Percentiles rank a stretch among this genome's conserved stretches.
Conservation (phyloP, 257 asterid species). For the Coffea eugenioides region DNA sequence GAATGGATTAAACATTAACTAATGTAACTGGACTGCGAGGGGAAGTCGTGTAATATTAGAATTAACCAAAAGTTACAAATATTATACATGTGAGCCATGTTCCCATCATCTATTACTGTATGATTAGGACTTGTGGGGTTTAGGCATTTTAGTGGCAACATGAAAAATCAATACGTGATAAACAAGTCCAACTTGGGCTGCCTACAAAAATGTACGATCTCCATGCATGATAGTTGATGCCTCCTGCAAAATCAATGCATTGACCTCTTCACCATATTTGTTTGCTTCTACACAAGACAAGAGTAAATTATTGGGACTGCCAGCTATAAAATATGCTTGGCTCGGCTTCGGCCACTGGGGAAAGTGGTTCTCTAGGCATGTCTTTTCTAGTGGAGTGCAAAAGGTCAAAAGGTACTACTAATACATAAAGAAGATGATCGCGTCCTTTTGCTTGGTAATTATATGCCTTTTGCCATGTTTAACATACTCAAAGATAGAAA, state of each 20-base stretch:
- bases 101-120: conserved; percentile 19
- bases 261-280: conserved; percentile 49
- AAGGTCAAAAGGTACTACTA: conserved; percentile 35
- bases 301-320: conserved; percentile 18
- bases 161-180: conserved; percentile 4
- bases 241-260: conserved; percentile 32
- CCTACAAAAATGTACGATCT: neutral
- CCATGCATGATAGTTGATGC: neutral
- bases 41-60: neutral
- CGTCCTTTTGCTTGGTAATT: neutral
- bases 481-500: conserved; percentile 3
- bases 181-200: conserved; percentile 28
- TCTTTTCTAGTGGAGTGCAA: conserved; percentile 30
- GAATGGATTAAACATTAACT: neutral
- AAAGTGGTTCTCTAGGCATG: conserved; percentile 29
- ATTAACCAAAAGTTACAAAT: conserved; percentile 9
- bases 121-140: conserved; percentile 32
- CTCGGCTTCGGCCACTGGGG: neutral
- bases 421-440: conserved; percentile 1
- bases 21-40: neutral
- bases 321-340: conserved; percentile 17
- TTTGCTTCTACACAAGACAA: conserved; percentile 21
- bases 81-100: conserved; percentile 17
- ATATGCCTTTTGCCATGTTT: conserved; percentile 17
- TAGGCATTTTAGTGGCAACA: conserved; percentile 20